Conservation (phyloP, 2,329 filamentous ascomycete species). For the Beauveria sp. region DNA sequence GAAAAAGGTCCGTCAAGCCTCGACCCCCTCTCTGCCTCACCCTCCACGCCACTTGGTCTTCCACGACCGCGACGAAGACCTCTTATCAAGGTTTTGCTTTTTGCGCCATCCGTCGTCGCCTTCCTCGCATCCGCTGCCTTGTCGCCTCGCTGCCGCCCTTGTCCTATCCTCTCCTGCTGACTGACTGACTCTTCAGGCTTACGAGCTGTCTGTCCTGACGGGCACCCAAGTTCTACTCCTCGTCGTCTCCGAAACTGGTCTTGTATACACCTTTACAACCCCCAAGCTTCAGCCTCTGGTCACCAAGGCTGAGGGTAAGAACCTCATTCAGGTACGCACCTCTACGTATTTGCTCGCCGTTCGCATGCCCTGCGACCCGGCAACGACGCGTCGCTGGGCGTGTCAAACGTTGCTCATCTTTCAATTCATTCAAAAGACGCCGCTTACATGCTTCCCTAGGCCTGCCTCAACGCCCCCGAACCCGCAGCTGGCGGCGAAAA, state of each 20-base stretch:
- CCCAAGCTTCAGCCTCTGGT: constrained; percentile 97
- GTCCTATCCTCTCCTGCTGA: constrained; percentile 7
- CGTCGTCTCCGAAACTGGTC: constrained; percentile 87
- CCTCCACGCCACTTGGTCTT: background rate
- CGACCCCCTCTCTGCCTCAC: background rate
- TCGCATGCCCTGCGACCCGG: background rate
- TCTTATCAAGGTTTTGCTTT: background rate
- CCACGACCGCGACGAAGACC: background rate
- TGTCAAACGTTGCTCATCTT: background rate
- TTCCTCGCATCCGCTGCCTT: background rate
- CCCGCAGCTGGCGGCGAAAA: constrained; percentile 75
- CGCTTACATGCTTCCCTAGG: constrained; percentile 47
- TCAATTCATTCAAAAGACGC: background rate
- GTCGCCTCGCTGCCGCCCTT: constrained; percentile 9
- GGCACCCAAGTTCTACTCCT: constrained; percentile 95
- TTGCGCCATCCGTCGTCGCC: constrained; percentile 8
- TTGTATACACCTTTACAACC: constrained; percentile 95
- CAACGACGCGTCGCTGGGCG: background rate
- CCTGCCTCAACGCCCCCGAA: constrained; percentile 93
- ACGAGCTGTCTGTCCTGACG: constrained; percentile 93
- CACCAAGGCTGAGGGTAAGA: constrained; percentile 98
- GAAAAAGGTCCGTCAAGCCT: constrained; percentile 77
- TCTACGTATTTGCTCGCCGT: background rate
- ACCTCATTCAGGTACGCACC: constrained; percentile 82
- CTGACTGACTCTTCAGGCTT: constrained; percentile 56